Conservation (phyloP, 257 asterid genomes). For the Oldenlandia corymbosa region DNA sequence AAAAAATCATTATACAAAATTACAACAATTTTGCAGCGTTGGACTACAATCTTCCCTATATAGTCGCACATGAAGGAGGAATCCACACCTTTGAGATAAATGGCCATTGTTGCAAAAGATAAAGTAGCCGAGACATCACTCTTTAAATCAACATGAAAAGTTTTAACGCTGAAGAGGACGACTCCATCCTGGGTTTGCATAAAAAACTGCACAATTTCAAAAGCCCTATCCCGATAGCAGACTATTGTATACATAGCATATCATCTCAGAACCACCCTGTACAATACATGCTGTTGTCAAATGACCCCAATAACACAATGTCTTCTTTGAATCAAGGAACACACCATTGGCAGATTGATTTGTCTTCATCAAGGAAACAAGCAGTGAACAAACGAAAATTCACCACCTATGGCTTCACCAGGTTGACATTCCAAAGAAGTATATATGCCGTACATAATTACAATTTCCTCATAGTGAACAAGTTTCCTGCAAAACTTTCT, state of each 20-base stretch:
- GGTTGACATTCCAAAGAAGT: slow-evolving; percentile 13
- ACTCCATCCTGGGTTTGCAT: slow-evolving; percentile 14
- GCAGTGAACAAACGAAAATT: neutral
- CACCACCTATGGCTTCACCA: slow-evolving; percentile 16
- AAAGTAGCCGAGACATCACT: slow-evolving; percentile 23
- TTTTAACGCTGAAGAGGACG: slow-evolving; percentile 17
- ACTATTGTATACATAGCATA: slow-evolving; percentile 9
- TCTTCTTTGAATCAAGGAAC: slow-evolving; percentile 7
- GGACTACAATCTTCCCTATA: slow-evolving; percentile 29
- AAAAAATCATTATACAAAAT: slow-evolving; percentile 37
- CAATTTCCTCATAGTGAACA: slow-evolving; percentile 16
- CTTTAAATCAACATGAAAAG: slow-evolving; percentile 12
- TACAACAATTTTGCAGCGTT: slow-evolving; percentile 36
- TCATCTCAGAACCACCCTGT: slow-evolving; percentile 24
- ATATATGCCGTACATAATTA: slow-evolving; percentile 16
- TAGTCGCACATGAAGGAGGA: slow-evolving; percentile 20
- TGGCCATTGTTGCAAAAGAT: slow-evolving; percentile 21
- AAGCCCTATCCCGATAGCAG: slow-evolving; percentile 13
- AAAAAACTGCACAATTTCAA: slow-evolving; percentile 15
- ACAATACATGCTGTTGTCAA: slow-evolving; percentile 28
- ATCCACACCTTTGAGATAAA: slow-evolving; percentile 24
- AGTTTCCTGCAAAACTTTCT: slow-evolving; percentile 12
- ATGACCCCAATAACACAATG: slow-evolving; percentile 13
- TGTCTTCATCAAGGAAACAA: slow-evolving; percentile 11
- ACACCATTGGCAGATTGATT: slow-evolving; percentile 3